Conservation (phyloP, 768 basidiomycete species). For the Albatrellus ellisii region DNA sequence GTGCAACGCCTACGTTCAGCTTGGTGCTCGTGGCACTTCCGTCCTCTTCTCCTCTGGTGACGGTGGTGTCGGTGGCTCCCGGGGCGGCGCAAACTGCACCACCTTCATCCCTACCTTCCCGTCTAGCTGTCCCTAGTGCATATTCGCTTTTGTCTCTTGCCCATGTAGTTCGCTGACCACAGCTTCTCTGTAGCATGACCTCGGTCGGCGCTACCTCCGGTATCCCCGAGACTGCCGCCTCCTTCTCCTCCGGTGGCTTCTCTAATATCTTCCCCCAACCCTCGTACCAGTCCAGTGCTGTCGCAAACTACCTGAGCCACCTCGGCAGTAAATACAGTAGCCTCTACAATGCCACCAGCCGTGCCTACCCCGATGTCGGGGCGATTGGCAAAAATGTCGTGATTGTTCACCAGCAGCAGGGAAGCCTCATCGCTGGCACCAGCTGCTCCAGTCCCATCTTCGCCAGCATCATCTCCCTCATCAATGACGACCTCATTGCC, state of each 20-base stretch:
- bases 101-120: slow-evolving; percentile 25
- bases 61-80: slow-evolving; percentile 23
- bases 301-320: slow-evolving; percentile 4
- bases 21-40: slow-evolving; percentile 24
- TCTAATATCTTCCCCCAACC: slow-evolving; percentile 13
- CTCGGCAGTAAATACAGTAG: slow-evolving; percentile 8
- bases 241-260: slow-evolving; percentile 15
- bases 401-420: neutral
- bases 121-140: slow-evolving; percentile 23
- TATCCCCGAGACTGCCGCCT: slow-evolving; percentile 15
- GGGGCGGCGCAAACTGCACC: slow-evolving; percentile 14
- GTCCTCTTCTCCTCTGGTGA: slow-evolving; percentile 28
- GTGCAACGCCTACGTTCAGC: slow-evolving; percentile 24
- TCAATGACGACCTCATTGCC: slow-evolving; percentile 22
- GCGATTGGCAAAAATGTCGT: neutral
- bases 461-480: slow-evolving; percentile 21
- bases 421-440: slow-evolving; percentile 18
- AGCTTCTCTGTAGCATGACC: neutral
- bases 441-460: slow-evolving; percentile 23
- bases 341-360: slow-evolving; percentile 12
- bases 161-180: neutral
- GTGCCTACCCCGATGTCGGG: slow-evolving; percentile 14
- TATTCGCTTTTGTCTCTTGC: neutral
- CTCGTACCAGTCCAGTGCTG: slow-evolving; percentile 8
- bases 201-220: slow-evolving; percentile 3